Evolutionary conservation across 345 rosid species (phyloP), one percentile per base, ranked within the genome.

Genomic region (Cardiospermum halicacabum): DNA sequence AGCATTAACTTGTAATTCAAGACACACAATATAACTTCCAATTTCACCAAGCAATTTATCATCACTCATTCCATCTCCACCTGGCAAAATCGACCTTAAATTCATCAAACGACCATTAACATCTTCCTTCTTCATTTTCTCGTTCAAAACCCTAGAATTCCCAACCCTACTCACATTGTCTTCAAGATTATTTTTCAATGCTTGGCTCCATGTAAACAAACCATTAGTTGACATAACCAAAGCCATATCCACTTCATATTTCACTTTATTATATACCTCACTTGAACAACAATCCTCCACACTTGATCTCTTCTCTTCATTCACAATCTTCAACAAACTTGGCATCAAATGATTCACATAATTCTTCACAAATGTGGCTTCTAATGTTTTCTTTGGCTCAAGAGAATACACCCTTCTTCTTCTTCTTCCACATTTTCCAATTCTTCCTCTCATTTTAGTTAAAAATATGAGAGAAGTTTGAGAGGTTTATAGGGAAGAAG

Each of bases 1-100:
- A 59, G 70, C 61, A 60, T 63, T 51, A 60, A 73, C 75, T 62
- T 79, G 83, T 37, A 73, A 70, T 54, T 79, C 78, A 67, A 79
- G 83, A 70, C 78, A 79, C 7, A 58, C 31, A 66, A 75, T 76
- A 68, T 79, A 79, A 70, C 74, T 79, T 58, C 80, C 80, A 34
- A 70, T 19, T 66, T 79, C 83, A 70, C 60, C 39, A 34, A 75
- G 62, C 67, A 64, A 54, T 24, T 64, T 77, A 18, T 75, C 73
- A 48, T 54, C 55, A 24, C 62, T 58, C 75, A 79, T 72, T 63
- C 70, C 78, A 32, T 39, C 68, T 40, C 80, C 83, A 53, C 80
- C 74, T n/a, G 83, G 83, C 36, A 79, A 51, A 63, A 75, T 56
- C 16, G 53, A 72, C 66, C 68, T 75, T 63, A 79, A 1, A 36